A percentile compares a stretch with the other conserved stretches of the same genome.
These are phyloP conservation scores for Paracamarosporium sp. DNA, from an alignment of 2,329 filamentous ascomycete species.

Conservation along the genomic window DNA sequence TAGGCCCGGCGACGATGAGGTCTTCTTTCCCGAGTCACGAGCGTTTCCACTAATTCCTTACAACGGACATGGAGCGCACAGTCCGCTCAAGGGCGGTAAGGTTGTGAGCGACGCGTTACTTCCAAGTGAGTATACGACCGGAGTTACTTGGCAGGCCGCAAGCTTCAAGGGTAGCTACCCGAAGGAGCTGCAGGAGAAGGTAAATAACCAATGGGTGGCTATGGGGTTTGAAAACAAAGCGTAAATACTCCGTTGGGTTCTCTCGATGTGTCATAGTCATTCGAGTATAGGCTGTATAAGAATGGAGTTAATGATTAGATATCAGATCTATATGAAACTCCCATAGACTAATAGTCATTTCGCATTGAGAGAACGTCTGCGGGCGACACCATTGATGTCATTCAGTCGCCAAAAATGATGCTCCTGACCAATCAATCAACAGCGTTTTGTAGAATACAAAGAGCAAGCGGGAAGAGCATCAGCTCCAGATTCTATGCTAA, in stretches of 20 bases:
- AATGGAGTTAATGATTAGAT: too few relatives aligned
- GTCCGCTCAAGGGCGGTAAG: background rate
- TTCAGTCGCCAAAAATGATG: too few relatives aligned
- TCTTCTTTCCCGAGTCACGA: background rate
- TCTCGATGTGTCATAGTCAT: background rate
- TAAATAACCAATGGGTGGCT: background rate
- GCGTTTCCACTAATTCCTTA: background rate
- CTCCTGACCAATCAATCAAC: too few relatives aligned
- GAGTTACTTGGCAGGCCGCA: background rate
- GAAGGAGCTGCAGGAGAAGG: background rate
- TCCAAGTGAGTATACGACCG: background rate
- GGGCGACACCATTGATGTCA: too few relatives aligned
- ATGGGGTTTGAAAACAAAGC: background rate
- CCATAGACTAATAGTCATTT: too few relatives aligned
- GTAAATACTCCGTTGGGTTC: background rate
- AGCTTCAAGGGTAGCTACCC: background rate
- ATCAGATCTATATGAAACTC: too few relatives aligned
- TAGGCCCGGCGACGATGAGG: constrained; percentile 21
- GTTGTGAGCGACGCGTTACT: background rate
- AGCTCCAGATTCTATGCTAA: too few relatives aligned
- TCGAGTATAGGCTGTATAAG: background rate
- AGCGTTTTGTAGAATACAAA: too few relatives aligned
- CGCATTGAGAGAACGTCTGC: too few relatives aligned
- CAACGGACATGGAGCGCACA: background rate
- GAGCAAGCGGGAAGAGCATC: too few relatives aligned